A percentile compares a stretch with the other conserved stretches of the same genome.
Evolutionary conservation across 164 flowering plant genomes (phyloP).

Genomic region (Houttuynia cordata): DNA sequence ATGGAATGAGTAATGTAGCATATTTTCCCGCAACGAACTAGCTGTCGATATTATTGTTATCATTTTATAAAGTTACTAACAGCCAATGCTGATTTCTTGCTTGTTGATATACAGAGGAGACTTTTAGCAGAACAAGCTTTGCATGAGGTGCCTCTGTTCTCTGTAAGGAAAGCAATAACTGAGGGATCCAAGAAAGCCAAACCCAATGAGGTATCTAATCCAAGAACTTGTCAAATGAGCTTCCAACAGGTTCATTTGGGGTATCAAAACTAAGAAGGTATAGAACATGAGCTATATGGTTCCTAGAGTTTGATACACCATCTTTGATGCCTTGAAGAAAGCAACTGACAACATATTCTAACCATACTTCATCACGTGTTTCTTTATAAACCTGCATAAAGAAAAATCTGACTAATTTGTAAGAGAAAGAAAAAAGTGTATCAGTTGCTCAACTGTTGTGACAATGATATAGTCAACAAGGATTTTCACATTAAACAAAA

Average conservation of each 20-base stretch:
- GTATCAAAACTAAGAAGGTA: conserved; percentile 95
- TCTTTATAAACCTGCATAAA: conserved; percentile 68
- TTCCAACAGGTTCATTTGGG: conserved; percentile 79
- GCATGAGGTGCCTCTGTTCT: too few relatives aligned
- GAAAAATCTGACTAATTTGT: conserved; percentile 1
- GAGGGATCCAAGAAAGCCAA: too few relatives aligned
- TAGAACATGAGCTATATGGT: conserved; percentile 86
- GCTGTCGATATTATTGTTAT: too few relatives aligned
- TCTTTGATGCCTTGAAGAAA: conserved; percentile 94
- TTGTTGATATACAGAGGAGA: conserved; percentile 91
- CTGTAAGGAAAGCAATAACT: too few relatives aligned
- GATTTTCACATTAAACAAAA: neutral
- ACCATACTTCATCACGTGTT: conserved; percentile 81
- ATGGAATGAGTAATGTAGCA: too few relatives aligned
- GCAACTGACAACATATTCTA: conserved; percentile 96
- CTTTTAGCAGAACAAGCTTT: conserved; percentile 77
- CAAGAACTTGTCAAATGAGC: conserved; percentile 76
- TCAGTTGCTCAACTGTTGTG: too few relatives aligned
- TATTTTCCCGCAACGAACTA: too few relatives aligned
- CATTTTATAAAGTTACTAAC: too few relatives aligned
- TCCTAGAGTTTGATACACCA: conserved; percentile 89
- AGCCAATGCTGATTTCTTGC: conserved; percentile 17
- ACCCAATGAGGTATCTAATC: conserved; percentile 97
- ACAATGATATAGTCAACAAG: too few relatives aligned
- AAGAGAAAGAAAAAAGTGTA: neutral